Evolutionary conservation across 2,329 filamentous ascomycete species (phyloP), one percentile per base, ranked within the genome.

Genomic region (Pochonia chlamydosporia): DNA sequence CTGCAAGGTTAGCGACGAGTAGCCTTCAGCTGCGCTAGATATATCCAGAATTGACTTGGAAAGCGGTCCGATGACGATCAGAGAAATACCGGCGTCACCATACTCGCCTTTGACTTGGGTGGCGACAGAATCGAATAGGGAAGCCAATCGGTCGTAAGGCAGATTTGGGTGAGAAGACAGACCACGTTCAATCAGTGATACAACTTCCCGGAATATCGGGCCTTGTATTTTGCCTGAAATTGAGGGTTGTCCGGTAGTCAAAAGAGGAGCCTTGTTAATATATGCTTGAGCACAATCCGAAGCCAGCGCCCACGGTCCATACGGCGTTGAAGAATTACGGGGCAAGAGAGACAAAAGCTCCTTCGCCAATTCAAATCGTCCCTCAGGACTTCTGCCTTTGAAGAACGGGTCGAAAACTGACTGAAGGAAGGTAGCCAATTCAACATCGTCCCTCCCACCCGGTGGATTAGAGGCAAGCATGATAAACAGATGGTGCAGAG

Each of bases 41-140:
- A 44, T 65, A 46, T 73, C 71, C 31, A 71, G 56, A 4, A 85
- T 54, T 1, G 64, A 58, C 54, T 79, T 83, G 0, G 87, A 79
- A 3, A 93, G 58, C 1, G 85, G 85, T 51, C 95, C 89, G 33
- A 91, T 71, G 2, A 89, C 73, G 21, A 79, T 76, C 43, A 87
- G 71, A 5, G 82, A 78, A 35, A 84, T 74, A 5, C 81, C 84
- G 14, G 79, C 77, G 51, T 89, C 82, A 3, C 88, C 87, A 44
- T 78, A 78, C 52, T 89, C 82, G 11, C 74, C 68, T 16, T 72
- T 75, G 6, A 84, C 77, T 44, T 79, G 76, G 8, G 73, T 65
- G 3, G 78, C 69, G 8, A 88, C 66, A 1, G 72, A 63, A 8
- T 76, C 68, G 44, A 88, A 80, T 1, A 92, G 68, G 0, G 70